Evolutionary conservation across 2,329 filamentous ascomycete genomes (phyloP).

Genomic region (Arthrobotrys iridis): DNA sequence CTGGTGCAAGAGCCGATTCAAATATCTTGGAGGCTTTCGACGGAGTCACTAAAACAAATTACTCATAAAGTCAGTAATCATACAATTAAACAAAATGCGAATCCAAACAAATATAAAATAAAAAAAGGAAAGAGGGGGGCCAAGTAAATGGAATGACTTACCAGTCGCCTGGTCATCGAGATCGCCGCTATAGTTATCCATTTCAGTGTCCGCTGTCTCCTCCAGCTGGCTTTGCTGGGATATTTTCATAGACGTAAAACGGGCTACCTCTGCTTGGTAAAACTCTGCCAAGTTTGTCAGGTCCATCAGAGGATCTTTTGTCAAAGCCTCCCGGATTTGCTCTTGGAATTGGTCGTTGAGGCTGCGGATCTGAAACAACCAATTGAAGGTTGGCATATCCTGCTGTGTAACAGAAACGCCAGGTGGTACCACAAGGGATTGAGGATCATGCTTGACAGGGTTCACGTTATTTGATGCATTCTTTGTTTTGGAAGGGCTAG

Average conservation of each 20-base stretch:
- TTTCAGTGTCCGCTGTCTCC: background rate
- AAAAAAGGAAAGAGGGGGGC: background rate
- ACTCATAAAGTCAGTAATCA: background rate
- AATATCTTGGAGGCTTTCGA: conserved; percentile 46
- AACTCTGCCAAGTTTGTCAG: conserved; percentile 21
- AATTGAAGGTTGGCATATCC: conserved; percentile 49
- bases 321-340: conserved; percentile 3
- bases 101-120: background rate
- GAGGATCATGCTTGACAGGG: conserved; percentile 12
- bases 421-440: conserved; percentile 25
- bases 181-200: background rate
- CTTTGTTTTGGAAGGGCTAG: background rate
- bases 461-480: background rate
- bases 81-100: background rate
- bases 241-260: background rate
- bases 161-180: background rate
- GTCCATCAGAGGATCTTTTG: conserved; percentile 23
- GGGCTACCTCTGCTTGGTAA: conserved; percentile 29
- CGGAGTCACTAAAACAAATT: background rate
- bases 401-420: conserved; percentile 18
- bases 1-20: conserved; percentile 27
- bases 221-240: conserved; percentile 30
- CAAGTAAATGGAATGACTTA: background rate
- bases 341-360: conserved; percentile 38
- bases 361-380: conserved; percentile 41